These are phyloP conservation scores for Colletotrichum nymphaeae DNA, from an alignment of 2,329 filamentous ascomycete species.

Conservation along the genomic window DNA sequence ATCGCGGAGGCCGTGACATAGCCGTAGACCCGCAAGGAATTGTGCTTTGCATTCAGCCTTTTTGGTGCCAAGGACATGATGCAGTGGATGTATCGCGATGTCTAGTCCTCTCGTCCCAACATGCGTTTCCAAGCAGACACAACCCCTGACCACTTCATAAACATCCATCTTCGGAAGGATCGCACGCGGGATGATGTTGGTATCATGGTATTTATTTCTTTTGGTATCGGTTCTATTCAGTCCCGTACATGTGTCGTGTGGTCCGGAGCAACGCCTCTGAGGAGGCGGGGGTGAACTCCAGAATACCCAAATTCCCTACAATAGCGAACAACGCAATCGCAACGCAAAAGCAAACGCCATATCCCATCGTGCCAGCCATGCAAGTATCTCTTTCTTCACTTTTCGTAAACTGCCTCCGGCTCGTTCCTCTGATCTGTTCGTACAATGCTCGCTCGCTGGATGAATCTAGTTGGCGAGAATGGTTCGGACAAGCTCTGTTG, in stretches of 20 bases:
- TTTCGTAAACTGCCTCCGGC: constrained; percentile 12
- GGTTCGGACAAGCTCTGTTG: constrained; percentile 83
- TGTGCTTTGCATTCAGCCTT: background rate
- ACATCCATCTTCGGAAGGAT: background rate
- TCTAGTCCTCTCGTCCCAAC: background rate
- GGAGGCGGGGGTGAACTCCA: constrained; percentile 17
- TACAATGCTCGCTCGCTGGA: constrained; percentile 18
- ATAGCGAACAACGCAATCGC: constrained; percentile 27
- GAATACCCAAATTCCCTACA: constrained; percentile 33
- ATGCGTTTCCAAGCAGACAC: background rate
- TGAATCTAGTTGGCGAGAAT: constrained; percentile 80
- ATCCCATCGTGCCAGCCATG: constrained; percentile 35
- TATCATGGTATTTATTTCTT: constrained; percentile 27
- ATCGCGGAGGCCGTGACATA: background rate
- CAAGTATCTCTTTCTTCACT: constrained; percentile 25
- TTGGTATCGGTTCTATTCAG: constrained; percentile 10
- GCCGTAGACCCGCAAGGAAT: background rate
- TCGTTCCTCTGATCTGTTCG: background rate
- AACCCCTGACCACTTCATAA: background rate
- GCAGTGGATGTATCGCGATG: too few species aligned
- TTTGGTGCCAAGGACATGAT: background rate
- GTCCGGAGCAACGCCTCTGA: constrained; percentile 27
- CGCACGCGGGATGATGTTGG: background rate
- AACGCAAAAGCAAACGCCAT: constrained; percentile 34
- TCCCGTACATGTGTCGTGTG: constrained; percentile 3